These are phyloP conservation scores for Hericium alpestre DNA, from an alignment of 768 basidiomycete genomes.

Conservation along the genomic window DNA sequence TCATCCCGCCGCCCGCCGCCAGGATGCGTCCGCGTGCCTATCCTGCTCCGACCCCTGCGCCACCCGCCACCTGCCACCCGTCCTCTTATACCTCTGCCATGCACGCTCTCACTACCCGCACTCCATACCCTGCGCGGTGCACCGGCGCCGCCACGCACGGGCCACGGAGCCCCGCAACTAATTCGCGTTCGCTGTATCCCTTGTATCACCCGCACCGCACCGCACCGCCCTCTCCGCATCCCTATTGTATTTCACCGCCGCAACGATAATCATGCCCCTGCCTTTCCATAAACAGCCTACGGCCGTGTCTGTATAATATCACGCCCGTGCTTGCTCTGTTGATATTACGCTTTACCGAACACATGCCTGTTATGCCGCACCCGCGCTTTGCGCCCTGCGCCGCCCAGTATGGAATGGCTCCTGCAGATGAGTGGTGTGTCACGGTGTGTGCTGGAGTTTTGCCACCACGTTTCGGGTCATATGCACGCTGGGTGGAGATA, in stretches of 20 bases:
- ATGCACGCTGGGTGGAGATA: too few species aligned
- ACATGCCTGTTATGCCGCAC: too few species aligned
- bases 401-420: too few species aligned
- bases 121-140: background rate
- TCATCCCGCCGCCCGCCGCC: too few species aligned
- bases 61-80: background rate
- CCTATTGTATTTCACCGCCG: background rate
- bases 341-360: background rate
- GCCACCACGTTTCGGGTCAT: too few species aligned
- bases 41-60: too few species aligned
- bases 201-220: background rate
- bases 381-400: too few species aligned
- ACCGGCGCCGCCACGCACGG: background rate
- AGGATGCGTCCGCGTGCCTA: too few species aligned
- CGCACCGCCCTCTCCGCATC: background rate
- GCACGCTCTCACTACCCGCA: background rate
- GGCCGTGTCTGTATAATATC: background rate
- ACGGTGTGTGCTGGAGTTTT: too few species aligned
- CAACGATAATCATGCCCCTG: background rate
- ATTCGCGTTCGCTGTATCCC: background rate
- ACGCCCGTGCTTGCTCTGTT: background rate
- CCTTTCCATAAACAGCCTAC: background rate
- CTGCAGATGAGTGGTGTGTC: too few species aligned
- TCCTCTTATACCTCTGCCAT: background rate
- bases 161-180: background rate